Evolutionary conservation across 495 filamentous ascomycete genomes (phyloP).

Genomic region (Neurospora africana): DNA sequence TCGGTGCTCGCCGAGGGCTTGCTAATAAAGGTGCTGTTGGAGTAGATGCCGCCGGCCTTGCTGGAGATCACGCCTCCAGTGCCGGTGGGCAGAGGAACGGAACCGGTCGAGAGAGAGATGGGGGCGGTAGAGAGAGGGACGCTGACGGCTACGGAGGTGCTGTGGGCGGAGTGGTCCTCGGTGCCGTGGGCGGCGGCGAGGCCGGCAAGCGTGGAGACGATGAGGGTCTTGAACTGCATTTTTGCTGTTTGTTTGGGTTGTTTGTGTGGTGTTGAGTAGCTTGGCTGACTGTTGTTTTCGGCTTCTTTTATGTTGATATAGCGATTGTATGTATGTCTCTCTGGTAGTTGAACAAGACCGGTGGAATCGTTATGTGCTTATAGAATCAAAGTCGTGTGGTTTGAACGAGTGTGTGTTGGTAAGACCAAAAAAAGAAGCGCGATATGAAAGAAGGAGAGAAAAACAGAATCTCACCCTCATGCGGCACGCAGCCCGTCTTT

Average conservation of each 20-base stretch:
- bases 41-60: not conserved
- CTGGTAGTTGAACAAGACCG: not conserved
- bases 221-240: constrained; percentile 19
- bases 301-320: not conserved
- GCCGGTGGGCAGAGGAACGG: not conserved
- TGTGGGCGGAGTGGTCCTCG: not conserved
- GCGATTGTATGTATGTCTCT: not conserved
- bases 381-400: not conserved
- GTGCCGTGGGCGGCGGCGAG: constrained; percentile 7
- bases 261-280: not conserved
- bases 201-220: constrained; percentile 16
- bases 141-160: constrained; percentile 31
- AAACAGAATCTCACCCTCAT: not conserved
- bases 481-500: not conserved
- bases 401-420: not conserved
- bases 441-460: not conserved
- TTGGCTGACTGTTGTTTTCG: not conserved
- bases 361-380: not conserved
- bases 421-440: not conserved
- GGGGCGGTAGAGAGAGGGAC: constrained; percentile 6
- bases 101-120: not conserved
- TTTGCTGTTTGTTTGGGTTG: not conserved
- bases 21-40: not conserved
- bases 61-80: not conserved
- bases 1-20: not conserved